Conservation (phyloP, 441 rosid species). For the Aleurites moluccanus region DNA sequence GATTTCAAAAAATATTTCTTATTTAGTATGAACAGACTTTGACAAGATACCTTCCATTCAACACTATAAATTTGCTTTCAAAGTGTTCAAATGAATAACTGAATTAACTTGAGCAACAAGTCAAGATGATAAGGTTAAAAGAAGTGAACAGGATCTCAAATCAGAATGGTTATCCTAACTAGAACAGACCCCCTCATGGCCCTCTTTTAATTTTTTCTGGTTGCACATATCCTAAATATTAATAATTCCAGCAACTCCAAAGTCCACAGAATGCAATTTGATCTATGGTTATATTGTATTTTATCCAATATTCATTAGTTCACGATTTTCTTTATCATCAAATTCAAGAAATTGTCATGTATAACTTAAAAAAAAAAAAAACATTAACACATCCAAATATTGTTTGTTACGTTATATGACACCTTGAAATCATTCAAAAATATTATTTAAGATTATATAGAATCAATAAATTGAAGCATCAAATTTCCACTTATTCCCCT, state of each 20-base stretch:
- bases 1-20: background rate
- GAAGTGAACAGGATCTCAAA: background rate
- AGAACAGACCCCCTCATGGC: background rate
- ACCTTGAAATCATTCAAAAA: background rate
- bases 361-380: background rate
- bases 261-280: background rate
- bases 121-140: background rate
- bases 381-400: too few species aligned
- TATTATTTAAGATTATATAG: background rate
- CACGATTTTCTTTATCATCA: background rate
- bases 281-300: background rate
- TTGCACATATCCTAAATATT: background rate
- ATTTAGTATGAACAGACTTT: background rate
- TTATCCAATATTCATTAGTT: background rate
- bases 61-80: constrained; percentile 5
- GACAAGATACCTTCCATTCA: background rate
- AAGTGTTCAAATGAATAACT: background rate
- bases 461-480: background rate
- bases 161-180: background rate
- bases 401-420: too few species aligned
- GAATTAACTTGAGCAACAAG: constrained; percentile 19
- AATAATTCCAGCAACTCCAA: background rate
- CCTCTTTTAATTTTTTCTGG: background rate
- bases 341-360: background rate
- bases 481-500: background rate